Conservation (phyloP, 768 basidiomycete species). For the Pleurotus tuber-regium region DNA sequence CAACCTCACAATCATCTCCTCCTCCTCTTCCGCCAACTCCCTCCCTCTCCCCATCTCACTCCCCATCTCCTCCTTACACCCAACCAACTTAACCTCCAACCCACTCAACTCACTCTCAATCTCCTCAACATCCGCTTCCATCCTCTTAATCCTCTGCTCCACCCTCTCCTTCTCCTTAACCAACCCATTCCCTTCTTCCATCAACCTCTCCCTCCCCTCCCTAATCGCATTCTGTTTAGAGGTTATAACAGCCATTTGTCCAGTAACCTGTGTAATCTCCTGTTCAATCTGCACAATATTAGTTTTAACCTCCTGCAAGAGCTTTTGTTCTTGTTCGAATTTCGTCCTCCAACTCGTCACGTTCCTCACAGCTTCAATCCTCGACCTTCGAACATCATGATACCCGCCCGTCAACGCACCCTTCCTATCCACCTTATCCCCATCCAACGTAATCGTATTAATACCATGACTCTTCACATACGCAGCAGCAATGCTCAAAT, state of each 20-base stretch:
- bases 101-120: slow-evolving; percentile 67
- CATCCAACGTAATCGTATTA: slow-evolving; percentile 96
- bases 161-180: slow-evolving; percentile 71
- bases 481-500: slow-evolving; percentile 87
- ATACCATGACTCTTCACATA: slow-evolving; percentile 94
- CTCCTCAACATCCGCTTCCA: slow-evolving; percentile 70
- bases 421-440: slow-evolving; percentile 96
- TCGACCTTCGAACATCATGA: slow-evolving; percentile 86
- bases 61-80: slow-evolving; percentile 65
- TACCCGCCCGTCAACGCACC: slow-evolving; percentile 96
- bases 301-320: slow-evolving; percentile 71
- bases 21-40: slow-evolving; percentile 79
- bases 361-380: slow-evolving; percentile 82
- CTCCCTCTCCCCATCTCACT: slow-evolving; percentile 76
- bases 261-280: slow-evolving; percentile 74
- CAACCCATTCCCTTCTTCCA: slow-evolving; percentile 58
- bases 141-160: slow-evolving; percentile 52
- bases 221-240: slow-evolving; percentile 71
- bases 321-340: slow-evolving; percentile 60
- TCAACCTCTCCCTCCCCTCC: slow-evolving; percentile 63
- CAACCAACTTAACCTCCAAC: slow-evolving; percentile 59
- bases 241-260: slow-evolving; percentile 66
- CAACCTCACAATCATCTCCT: slow-evolving; percentile 58
- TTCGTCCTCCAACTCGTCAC: slow-evolving; percentile 75
- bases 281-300: slow-evolving; percentile 76